These are phyloP conservation scores for Diaporthe eres DNA, from an alignment of 2,329 filamentous ascomycete genomes.

Conservation along the genomic window DNA sequence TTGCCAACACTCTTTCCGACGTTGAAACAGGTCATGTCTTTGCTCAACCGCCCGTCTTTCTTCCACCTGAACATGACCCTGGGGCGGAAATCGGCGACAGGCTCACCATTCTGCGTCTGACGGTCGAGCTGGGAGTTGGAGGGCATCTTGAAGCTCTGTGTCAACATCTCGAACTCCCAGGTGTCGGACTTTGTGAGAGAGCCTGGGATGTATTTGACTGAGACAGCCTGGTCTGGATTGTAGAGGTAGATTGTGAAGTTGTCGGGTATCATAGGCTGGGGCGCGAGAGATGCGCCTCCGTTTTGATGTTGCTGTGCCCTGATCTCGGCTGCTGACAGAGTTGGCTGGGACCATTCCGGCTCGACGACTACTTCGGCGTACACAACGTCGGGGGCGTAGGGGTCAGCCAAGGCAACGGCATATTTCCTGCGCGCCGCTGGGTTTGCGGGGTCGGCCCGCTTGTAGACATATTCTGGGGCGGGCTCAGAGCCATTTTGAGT, in stretches of 20 bases:
- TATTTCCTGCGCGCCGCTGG: constrained; percentile 85
- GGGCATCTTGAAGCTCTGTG: constrained; percentile 85
- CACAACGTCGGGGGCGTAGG: constrained; percentile 83
- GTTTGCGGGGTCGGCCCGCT: constrained; percentile 78
- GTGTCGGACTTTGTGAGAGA: constrained; percentile 84
- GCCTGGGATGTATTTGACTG: constrained; percentile 78
- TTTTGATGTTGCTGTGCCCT: constrained; percentile 65
- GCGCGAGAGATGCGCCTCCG: constrained; percentile 61
- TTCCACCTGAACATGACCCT: constrained; percentile 91
- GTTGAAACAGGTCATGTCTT: constrained; percentile 90
- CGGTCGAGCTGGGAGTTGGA: constrained; percentile 84
- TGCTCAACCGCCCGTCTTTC: constrained; percentile 86
- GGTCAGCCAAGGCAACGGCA: constrained; percentile 87
- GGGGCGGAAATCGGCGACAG: constrained; percentile 68
- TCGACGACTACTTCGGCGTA: constrained; percentile 89
- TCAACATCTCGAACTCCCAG: constrained; percentile 95
- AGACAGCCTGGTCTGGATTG: constrained; percentile 89
- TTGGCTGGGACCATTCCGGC: constrained; percentile 88
- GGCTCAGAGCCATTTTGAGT: constrained; percentile 85
- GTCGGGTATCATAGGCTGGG: constrained; percentile 81
- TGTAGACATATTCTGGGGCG: constrained; percentile 83
- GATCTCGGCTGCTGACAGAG: constrained; percentile 84
- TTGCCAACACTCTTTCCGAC: constrained; percentile 81
- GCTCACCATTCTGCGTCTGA: constrained; percentile 66
- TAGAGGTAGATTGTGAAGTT: constrained; percentile 90